Base-by-base conservation (phyloP, 345 rosid species). In the Aurinia saxatilis region DNA sequence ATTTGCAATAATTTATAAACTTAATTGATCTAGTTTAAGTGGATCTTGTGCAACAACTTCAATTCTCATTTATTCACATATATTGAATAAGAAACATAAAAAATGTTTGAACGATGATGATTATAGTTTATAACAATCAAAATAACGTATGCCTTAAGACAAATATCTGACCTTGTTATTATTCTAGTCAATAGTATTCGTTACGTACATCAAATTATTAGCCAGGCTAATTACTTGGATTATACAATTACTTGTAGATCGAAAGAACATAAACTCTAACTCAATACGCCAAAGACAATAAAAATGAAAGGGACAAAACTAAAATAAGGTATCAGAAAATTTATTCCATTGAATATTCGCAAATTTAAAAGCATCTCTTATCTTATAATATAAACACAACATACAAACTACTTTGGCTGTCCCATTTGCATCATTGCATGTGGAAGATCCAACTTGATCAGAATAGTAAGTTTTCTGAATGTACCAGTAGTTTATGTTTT, bases 341-440 rank as follows among this genome's bases (percentile, higher is more conserved):
- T 52, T 62, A 70, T 70, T 38, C 74, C 38, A 47, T 12, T 70
- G 68, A 70, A 62, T 70, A 70, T 70, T 70, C 68, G 51, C 7
- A 7, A n/a, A n/a, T n/a, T n/a, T n/a, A n/a, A n/a, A 52, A 52
- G 50, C 39, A 52, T 61, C 42, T 61, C 42, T 53, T 12, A n/a
- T 12, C 19, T 16, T 41, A 16, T 41, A 13, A 2, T 8, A 41
- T 40, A 53, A 7, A 23, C 18, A 10, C 40, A 53, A 44, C 29
- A 55, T 11, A 52, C 50, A 61, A 8, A 54, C 5, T 30, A 39
- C 38, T 51, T 38, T 62, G 51, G 52, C 56, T 68, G 33, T 52
- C 62, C 34, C 55, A 45, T 45, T 35, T 36, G 55, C n/a, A n/a
- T n/a, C n/a, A n/a, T n/a, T n/a, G n/a, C 61, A 35, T 60, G 62